Evolutionary conservation across 768 basidiomycete species (phyloP).

Genomic region (Suillus tomentosus): DNA sequence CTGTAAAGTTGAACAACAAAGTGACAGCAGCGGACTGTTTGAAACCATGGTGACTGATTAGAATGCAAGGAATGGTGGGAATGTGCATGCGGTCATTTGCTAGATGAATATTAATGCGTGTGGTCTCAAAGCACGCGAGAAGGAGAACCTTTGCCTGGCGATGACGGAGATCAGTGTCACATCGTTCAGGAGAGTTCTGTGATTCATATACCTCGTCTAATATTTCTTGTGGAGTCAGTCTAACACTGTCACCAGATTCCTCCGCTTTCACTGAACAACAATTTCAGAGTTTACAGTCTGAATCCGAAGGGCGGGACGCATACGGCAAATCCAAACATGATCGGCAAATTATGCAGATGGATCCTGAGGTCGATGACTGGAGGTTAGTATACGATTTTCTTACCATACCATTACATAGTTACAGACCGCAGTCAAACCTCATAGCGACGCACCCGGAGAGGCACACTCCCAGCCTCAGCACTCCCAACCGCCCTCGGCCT

Average conservation of each 20-base stretch:
- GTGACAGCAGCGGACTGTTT: not conserved
- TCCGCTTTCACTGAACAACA: not conserved
- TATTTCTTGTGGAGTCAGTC: not conserved
- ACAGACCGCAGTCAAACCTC: not conserved
- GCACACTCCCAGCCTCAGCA: slow-evolving; percentile 19
- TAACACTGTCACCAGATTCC: not conserved
- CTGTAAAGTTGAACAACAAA: slow-evolving; percentile 21
- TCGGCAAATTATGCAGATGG: not conserved
- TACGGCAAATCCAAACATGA: not conserved
- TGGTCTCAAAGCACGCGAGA: slow-evolving; percentile 20
- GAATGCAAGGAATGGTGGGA: not conserved
- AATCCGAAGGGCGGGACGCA: not conserved
- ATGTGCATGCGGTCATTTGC: not conserved
- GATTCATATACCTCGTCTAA: not conserved
- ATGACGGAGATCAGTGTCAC: not conserved
- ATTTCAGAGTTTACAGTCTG: not conserved
- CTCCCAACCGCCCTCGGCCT: slow-evolving; percentile 35
- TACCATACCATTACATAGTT: not conserved
- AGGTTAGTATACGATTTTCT: not conserved
- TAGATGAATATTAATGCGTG: slow-evolving; percentile 6
- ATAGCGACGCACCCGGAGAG: slow-evolving; percentile 14
- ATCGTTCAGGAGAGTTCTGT: not conserved
- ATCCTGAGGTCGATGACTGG: not conserved
- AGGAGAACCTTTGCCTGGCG: slow-evolving; percentile 17
- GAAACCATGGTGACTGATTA: slow-evolving; percentile 11